Conservation (phyloP, 208 protist genomes). For the Leishmania guyanensis region DNA sequence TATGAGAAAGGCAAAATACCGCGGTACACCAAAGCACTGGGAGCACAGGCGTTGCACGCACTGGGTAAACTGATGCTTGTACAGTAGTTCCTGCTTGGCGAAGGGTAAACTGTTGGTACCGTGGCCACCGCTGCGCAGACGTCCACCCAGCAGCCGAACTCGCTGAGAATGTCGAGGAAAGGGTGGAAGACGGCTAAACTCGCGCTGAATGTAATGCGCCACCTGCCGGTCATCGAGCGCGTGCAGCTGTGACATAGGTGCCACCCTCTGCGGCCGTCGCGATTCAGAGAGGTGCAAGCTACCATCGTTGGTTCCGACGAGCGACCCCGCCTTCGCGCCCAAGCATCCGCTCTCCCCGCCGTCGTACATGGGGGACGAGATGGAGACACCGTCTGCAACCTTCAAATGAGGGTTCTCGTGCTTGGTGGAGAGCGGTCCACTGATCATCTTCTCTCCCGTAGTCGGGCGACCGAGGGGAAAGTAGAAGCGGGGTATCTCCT, state of each 20-base stretch:
- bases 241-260: slow-evolving; percentile 60
- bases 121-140: slow-evolving; percentile 22
- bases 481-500: slow-evolving; percentile 90
- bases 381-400: slow-evolving; percentile 53
- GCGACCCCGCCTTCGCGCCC: slow-evolving; percentile 12
- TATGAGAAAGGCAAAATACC: slow-evolving; percentile 83
- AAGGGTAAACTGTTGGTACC: slow-evolving; percentile 28
- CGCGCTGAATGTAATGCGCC: slow-evolving; percentile 58
- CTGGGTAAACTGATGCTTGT: slow-evolving; percentile 56
- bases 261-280: slow-evolving; percentile 22
- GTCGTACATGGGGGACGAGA: slow-evolving; percentile 44
- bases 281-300: slow-evolving; percentile 8
- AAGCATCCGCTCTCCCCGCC: slow-evolving; percentile 24
- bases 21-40: slow-evolving; percentile 82
- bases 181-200: slow-evolving; percentile 67
- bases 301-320: slow-evolving; percentile 16
- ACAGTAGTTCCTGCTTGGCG: slow-evolving; percentile 64
- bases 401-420: slow-evolving; percentile 80
- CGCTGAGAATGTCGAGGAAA: slow-evolving; percentile 48
- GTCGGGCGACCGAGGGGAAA: slow-evolving; percentile 62
- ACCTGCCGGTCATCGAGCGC: slow-evolving; percentile 65
- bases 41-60: slow-evolving; percentile 76
- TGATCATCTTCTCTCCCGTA: slow-evolving; percentile 45
- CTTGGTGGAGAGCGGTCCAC: slow-evolving; percentile 43
- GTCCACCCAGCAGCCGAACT: slow-evolving; percentile 39